Evolutionary conservation across 257 asterid species (phyloP).

Genomic region (Solanum dulcamara): DNA sequence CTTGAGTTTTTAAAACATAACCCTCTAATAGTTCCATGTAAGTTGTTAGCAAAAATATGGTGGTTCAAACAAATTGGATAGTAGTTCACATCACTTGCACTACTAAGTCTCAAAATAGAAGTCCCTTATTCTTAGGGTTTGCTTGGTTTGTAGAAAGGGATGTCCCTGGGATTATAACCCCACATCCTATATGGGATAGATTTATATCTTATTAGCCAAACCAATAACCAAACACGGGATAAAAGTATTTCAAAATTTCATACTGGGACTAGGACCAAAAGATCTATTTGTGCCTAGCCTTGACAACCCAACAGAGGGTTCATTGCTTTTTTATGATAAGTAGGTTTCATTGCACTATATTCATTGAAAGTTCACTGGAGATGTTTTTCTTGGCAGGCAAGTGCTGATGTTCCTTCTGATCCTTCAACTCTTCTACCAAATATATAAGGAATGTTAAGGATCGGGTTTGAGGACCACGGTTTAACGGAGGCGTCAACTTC

Average conservation of each 20-base stretch:
- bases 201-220: neutral
- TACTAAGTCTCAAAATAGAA: neutral
- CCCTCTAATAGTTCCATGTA: neutral
- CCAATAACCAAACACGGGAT: neutral
- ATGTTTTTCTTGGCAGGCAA: constrained; percentile 36
- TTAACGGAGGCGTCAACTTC: neutral
- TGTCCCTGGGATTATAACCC: neutral
- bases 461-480: neutral
- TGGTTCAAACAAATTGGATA: neutral
- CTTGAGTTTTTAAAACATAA: neutral
- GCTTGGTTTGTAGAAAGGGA: neutral
- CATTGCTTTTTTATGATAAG: neutral
- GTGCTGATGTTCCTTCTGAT: constrained; percentile 42
- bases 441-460: constrained; percentile 13
- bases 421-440: constrained; percentile 61
- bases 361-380: neutral
- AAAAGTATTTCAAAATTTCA: neutral
- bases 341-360: neutral
- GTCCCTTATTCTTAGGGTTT: neutral
- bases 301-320: neutral
- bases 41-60: neutral
- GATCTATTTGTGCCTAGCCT: neutral
- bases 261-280: neutral
- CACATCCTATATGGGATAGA: neutral
- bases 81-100: neutral